Evolutionary conservation across 2,329 filamentous ascomycete genomes (phyloP), one percentile per base, ranked within the genome.

Genomic region (Monosporascus sp.): DNA sequence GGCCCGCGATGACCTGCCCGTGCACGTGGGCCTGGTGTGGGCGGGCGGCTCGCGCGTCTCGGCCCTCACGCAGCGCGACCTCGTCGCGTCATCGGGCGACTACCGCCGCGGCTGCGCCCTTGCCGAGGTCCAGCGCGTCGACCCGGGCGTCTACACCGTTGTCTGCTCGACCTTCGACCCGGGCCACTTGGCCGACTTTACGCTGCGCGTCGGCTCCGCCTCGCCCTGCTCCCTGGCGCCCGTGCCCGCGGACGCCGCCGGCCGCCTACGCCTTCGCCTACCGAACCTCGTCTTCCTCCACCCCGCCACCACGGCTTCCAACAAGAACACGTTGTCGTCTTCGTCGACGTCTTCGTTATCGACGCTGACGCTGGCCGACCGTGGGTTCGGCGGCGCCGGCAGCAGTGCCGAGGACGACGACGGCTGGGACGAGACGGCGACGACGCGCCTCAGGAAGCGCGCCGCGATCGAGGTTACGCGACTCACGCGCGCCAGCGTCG

Each of bases 81-180:
- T 97, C 40, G 80, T 95, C 24, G 82, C 82, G 22, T 87, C 90
- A 52, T 95, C 90, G 37, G 89, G 89, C n/a, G 91, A 96, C 60
- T 97, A 99, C 70, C 85, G 89, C 48, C 85, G 87, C 27, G 88
- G 88, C 27, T 89, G 88, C 66, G 88, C 89, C 4, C 76, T 91
- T 35, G 85, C 87, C 3, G 82, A 89, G 57, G 73, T 81, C 60
- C 69, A 63, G 64, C 58, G 74, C 20, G 73, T 96, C 19, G 83
- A 85, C 40, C 74, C 82, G 1, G 93, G 93, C 0, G 78, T 78
- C 0, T 99, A 97, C 69, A 97, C 90, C 0, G 79, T 96, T 52
- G 87, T 97, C 7, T 93, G 88, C 67, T 96, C 91, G 2, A 96
- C 93, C 0, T 97, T 95, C 68, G 91, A 96, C 58, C 80, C 87